These are phyloP conservation scores for Malassezia obtusa DNA, from an alignment of 1,284 basidiomycete species.

Conservation along the genomic window DNA sequence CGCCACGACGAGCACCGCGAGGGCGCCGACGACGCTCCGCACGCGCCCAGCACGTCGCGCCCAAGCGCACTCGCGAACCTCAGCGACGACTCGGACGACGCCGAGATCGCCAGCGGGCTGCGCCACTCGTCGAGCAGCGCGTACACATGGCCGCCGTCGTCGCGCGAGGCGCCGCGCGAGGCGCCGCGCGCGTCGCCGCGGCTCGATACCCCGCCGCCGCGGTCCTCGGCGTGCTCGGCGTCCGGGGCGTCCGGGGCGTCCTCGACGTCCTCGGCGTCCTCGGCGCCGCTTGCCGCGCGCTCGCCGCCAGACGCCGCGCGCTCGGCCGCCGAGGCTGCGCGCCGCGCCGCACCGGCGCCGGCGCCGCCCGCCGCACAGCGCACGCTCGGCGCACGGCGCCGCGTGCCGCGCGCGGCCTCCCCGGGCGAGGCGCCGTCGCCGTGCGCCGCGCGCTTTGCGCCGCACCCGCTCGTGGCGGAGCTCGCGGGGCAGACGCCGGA, in stretches of 20 bases:
- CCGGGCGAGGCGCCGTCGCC: neutral
- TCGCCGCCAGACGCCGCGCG: too few species aligned
- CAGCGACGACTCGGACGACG: slow-evolving; percentile 23
- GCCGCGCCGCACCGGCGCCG: too few species aligned
- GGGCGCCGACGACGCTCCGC: neutral
- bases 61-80: neutral
- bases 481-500: neutral
- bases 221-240: too few species aligned
- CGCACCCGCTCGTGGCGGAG: slow-evolving; percentile 8
- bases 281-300: too few species aligned
- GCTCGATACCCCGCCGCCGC: too few species aligned
- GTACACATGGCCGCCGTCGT: slow-evolving; percentile 6
- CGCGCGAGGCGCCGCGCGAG: neutral
- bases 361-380: neutral
- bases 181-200: too few species aligned
- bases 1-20: slow-evolving; percentile 11
- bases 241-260: too few species aligned
- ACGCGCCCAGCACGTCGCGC: neutral
- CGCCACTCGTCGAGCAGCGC: slow-evolving; percentile 1
- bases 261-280: too few species aligned
- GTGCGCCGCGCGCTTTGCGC: neutral
- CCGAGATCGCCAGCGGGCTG: slow-evolving; percentile 12
- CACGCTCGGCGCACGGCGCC: neutral
- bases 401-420: neutral
- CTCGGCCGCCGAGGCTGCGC: too few species aligned